Evolutionary conservation across 2,329 filamentous ascomycete genomes (phyloP), one percentile per base, ranked within the genome.

Genomic region (Lomentospora prolificans): DNA sequence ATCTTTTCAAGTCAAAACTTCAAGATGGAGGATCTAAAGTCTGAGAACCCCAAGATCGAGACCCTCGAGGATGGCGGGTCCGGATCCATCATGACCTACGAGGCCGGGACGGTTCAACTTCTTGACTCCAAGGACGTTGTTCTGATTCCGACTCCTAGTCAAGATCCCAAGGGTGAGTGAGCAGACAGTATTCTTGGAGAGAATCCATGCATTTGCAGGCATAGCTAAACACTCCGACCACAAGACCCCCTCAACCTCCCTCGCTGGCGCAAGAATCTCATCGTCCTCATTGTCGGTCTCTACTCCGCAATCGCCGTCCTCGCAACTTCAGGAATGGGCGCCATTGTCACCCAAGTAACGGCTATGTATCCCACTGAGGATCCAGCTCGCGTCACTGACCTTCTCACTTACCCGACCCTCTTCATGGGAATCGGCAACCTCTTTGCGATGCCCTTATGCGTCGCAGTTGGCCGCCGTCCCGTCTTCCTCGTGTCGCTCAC

Each of bases 391-490:
- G 58, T 59, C n/a, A 64, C 55, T 9, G 62, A 64, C 36, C 59
- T 69, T 17, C 63, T 68, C 30, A 52, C 50, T 12, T 52, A 52
- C 10, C 50, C 50, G 14, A 19, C 27, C 12, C 27, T 52, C 28
- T 52, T 52, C 27, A 52, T 52, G 50, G 68, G 68, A 0, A 64
- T 70, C 12, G 67, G 52, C 2, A 65, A 65, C 31, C 57, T 65
- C 2, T 58, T 65, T 4, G 61, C 60, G 8, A 69, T 70, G 67
- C 68, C 68, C 9, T 46, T 70, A 19, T 68, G 68, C 0, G 65
- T 69, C n/a, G 67, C 64, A 1, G 61, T 71, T n/a, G 69, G 69
- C 4, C 65, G 67, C 4, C 66, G 68, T 5, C 59, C 63, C 12
- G 67, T 70, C 0, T 58, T 71, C 3, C 60, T 71, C 3, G 55